Evolutionary conservation across 495 filamentous ascomycete species (phyloP).

Genomic region (Lepraria neglecta): DNA sequence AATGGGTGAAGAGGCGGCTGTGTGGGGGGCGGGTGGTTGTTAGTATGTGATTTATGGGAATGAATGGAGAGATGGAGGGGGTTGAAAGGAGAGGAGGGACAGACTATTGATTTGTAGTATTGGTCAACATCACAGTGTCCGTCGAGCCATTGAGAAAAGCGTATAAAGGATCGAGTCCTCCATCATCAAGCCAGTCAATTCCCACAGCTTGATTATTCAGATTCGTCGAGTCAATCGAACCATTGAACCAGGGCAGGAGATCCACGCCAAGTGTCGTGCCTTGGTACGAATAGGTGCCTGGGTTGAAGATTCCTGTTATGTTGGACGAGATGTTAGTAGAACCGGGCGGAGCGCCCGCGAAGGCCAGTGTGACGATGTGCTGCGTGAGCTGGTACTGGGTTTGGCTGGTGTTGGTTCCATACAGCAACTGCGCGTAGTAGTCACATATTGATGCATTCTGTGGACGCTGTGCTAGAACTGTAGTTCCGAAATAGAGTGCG

Average conservation of each 20-base stretch:
- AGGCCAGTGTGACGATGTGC: constrained; percentile 49
- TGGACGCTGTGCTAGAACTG: constrained; percentile 38
- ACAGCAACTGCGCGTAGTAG: constrained; percentile 48
- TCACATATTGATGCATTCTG: constrained; percentile 47
- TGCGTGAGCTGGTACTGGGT: constrained; percentile 48
- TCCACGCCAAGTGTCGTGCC: constrained; percentile 39
- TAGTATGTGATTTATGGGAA: background rate
- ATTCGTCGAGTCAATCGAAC: constrained; percentile 44
- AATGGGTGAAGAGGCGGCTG: constrained; percentile 49
- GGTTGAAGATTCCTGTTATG: constrained; percentile 48
- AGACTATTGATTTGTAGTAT: constrained; percentile 50
- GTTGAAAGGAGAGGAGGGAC: constrained; percentile 12
- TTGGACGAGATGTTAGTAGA: constrained; percentile 39
- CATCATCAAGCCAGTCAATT: constrained; percentile 52
- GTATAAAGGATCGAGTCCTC: constrained; percentile 31
- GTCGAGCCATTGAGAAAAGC: constrained; percentile 25
- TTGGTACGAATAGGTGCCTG: constrained; percentile 35
- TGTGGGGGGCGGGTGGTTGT: background rate
- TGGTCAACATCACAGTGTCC: constrained; percentile 43
- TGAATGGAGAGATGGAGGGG: background rate
- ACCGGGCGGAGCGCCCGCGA: constrained; percentile 42
- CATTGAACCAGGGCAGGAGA: constrained; percentile 49
- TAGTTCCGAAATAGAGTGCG: background rate
- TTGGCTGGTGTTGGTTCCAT: constrained; percentile 47
- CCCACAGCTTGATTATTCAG: constrained; percentile 34